Evolutionary conservation across 768 basidiomycete species (phyloP).

Genomic region (Gautieria morchelliformis): DNA sequence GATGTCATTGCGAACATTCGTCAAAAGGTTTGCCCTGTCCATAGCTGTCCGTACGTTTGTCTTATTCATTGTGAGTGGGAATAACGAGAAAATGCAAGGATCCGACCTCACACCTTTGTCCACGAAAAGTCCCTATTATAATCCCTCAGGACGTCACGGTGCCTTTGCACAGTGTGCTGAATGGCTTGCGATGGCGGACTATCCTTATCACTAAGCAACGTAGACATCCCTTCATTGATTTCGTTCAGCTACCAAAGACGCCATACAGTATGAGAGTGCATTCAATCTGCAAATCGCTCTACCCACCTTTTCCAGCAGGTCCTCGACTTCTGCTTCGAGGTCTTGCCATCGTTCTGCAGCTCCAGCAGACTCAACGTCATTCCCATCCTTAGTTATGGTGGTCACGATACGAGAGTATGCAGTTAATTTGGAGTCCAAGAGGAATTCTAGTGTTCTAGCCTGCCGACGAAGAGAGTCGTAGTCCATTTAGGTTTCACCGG

Average conservation of each 20-base stretch:
- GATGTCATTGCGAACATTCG: slow-evolving; percentile 91
- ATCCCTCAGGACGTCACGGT: slow-evolving; percentile 84
- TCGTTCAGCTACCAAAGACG: slow-evolving; percentile 57
- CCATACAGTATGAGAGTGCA: slow-evolving; percentile 12
- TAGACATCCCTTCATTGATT: slow-evolving; percentile 71
- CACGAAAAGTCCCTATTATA: slow-evolving; percentile 76
- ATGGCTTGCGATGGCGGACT: slow-evolving; percentile 71
- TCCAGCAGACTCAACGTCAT: slow-evolving; percentile 61
- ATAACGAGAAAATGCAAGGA: neutral
- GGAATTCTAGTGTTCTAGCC: slow-evolving; percentile 86
- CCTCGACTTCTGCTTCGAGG: slow-evolving; percentile 79
- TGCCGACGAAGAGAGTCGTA: slow-evolving; percentile 89
- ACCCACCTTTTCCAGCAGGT: slow-evolving; percentile 73
- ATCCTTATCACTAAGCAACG: slow-evolving; percentile 57
- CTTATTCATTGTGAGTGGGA: slow-evolving; percentile 26
- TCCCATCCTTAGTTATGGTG: slow-evolving; percentile 41
- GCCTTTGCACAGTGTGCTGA: slow-evolving; percentile 82
- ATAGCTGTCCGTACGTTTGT: slow-evolving; percentile 73
- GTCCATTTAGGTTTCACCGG: slow-evolving; percentile 37
- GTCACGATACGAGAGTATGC: slow-evolving; percentile 83
- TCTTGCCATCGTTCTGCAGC: slow-evolving; percentile 70
- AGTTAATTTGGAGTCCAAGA: slow-evolving; percentile 85
- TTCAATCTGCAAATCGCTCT: neutral
- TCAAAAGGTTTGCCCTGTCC: slow-evolving; percentile 79
- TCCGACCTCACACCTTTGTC: slow-evolving; percentile 53